Conservation (phyloP, 73 alveolate species). For the Blepharisma stoltei region DNA sequence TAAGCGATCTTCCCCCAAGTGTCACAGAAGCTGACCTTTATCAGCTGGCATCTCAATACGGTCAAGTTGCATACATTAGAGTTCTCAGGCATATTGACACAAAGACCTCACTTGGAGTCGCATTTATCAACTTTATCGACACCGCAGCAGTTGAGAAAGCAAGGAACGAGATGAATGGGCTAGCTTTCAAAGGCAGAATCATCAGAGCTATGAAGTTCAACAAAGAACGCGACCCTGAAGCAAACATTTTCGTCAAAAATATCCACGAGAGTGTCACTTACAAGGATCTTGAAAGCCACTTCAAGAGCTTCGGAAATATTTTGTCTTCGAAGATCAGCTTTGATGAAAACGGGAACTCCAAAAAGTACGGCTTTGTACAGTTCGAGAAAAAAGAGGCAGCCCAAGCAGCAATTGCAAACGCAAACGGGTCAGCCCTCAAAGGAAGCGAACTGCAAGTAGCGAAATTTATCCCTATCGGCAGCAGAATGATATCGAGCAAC, state of each 20-base stretch:
- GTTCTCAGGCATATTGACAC: background rate
- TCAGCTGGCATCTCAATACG: background rate
- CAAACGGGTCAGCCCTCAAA: background rate
- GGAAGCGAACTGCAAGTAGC: background rate
- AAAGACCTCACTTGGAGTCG: constrained; percentile 18
- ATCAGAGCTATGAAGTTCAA: background rate
- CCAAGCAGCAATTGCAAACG: background rate
- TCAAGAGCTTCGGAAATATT: background rate
- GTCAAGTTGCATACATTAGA: constrained; percentile 14
- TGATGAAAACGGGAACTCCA: background rate
- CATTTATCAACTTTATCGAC: constrained; percentile 49
- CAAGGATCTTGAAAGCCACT: background rate
- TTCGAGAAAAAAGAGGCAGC: constrained; percentile 1
- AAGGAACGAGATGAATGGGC: constrained; percentile 58
- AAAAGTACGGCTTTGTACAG: background rate
- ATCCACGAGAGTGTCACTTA: background rate
- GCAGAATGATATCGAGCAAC: background rate
- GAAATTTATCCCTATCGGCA: background rate
- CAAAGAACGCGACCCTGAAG: constrained; percentile 10
- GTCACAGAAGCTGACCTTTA: constrained; percentile 13
- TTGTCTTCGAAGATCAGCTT: background rate
- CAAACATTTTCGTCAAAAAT: background rate
- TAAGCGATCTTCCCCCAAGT: background rate
- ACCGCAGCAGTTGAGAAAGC: constrained; percentile 56
- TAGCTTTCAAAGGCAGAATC: constrained; percentile 48